phyloP scores from a whole-genome alignment of 140 eudicot genomes.

The Erigeron philadelphicus region DNA sequence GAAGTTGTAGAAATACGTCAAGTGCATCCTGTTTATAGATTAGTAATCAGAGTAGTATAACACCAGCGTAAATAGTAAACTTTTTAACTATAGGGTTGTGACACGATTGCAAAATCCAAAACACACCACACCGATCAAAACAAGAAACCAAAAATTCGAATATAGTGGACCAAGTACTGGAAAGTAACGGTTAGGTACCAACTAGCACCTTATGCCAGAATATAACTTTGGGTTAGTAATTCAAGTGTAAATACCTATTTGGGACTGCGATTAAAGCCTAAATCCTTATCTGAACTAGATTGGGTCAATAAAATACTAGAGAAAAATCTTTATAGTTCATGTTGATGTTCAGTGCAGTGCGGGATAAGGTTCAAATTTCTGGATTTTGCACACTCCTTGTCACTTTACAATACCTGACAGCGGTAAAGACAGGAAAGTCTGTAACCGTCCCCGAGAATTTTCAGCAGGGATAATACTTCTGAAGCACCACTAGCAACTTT shows the following conservation, averaged over 20 bases:
- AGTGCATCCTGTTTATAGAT: conserved; percentile 70
- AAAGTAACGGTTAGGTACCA: background rate
- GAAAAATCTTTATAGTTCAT: background rate
- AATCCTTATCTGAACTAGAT: background rate
- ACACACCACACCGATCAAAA: background rate
- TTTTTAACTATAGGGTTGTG: conserved; percentile 11
- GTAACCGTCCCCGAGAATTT: conserved; percentile 84
- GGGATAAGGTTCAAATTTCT: background rate
- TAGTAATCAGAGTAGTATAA: conserved; percentile 15
- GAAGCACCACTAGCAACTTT: conserved; percentile 54
- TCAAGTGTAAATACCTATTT: background rate
- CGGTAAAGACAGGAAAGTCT: conserved; percentile 75
- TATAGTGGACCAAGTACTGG: background rate
- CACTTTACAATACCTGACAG: conserved; percentile 64
- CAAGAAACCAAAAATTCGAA: background rate
- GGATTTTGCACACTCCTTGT: background rate
- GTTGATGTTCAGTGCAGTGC: background rate
- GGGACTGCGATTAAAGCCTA: background rate
- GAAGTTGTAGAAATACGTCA: conserved; percentile 74
- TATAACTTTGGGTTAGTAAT: background rate
- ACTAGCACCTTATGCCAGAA: background rate
- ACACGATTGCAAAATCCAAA: background rate
- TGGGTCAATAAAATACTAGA: background rate
- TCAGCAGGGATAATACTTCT: conserved; percentile 61
- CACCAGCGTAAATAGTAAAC: conserved; percentile 4